These are phyloP conservation scores for Licmophora abbreviata DNA, from an alignment of 108 stramenopile genomes.

Conservation along the genomic window DNA sequence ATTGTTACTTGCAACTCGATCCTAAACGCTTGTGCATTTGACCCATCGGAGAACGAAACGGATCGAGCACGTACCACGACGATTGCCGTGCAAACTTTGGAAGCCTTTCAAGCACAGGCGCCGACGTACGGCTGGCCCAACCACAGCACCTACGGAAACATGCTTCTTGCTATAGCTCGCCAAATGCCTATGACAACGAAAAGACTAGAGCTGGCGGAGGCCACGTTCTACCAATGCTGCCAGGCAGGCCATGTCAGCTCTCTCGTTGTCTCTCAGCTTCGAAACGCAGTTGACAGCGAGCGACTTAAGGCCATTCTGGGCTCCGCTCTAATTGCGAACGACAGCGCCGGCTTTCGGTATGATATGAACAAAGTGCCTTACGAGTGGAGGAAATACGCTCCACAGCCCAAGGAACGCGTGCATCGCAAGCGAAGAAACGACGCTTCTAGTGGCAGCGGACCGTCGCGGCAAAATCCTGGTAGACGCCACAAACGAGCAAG, in stretches of 20 bases:
- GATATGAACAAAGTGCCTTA: constrained; percentile 13
- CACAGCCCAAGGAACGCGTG: too few relatives aligned
- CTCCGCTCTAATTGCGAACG: constrained; percentile 6
- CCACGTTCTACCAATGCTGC: constrained; percentile 20
- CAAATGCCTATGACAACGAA: constrained; percentile 15
- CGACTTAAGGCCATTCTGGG: constrained; percentile 15
- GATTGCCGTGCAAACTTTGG: constrained; percentile 17
- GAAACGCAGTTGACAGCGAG: constrained; percentile 1
- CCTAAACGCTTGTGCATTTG: constrained; percentile 48
- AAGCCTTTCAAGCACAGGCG: constrained; percentile 11
- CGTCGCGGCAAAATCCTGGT: too few relatives aligned
- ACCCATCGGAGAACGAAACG: not conserved
- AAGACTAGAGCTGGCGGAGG: constrained; percentile 11
- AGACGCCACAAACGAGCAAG: too few relatives aligned
- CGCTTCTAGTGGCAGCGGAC: too few relatives aligned
- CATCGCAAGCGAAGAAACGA: too few relatives aligned
- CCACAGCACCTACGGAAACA: constrained; percentile 19
- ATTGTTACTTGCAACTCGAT: constrained; percentile 42
- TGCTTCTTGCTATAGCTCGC: constrained; percentile 12
- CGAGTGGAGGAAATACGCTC: constrained; percentile 18
- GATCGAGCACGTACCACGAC: constrained; percentile 14
- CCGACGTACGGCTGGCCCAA: constrained; percentile 17
- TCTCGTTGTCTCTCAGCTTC: constrained; percentile 11
- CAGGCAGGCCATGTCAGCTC: constrained; percentile 13
- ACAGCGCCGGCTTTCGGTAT: constrained; percentile 5